These are phyloP conservation scores for Polytrichum formosum DNA, from an alignment of 225 moss, liverwort and hornwort species.

Conservation along the genomic window DNA sequence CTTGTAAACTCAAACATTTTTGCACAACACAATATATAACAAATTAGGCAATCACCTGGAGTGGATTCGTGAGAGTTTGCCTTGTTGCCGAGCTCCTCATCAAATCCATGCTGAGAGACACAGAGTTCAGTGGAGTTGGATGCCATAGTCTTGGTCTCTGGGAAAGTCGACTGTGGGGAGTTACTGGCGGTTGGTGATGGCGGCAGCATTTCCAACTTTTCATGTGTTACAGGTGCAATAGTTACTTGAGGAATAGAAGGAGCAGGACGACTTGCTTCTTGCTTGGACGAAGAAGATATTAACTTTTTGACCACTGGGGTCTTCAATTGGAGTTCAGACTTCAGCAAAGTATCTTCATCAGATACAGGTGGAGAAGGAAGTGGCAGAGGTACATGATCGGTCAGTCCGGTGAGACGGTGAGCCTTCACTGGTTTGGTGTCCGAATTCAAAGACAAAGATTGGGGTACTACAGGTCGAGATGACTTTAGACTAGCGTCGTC, in stretches of 20 bases:
- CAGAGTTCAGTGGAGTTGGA: constrained; percentile 45
- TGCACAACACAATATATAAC: too few relatives aligned
- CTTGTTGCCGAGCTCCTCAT: constrained; percentile 26
- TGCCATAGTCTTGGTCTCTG: constrained; percentile 26
- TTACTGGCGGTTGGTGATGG: constrained; percentile 44
- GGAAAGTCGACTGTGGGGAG: constrained; percentile 21
- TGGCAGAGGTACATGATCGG: constrained; percentile 44
- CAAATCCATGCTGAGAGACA: constrained; percentile 37
- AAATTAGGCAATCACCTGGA: constrained; percentile 21
- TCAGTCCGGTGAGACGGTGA: constrained; percentile 44
- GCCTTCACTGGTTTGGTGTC: constrained; percentile 40
- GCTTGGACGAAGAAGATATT: constrained; percentile 19
- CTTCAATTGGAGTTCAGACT: constrained; percentile 23
- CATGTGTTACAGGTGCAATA: constrained; percentile 23
- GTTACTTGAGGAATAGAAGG: constrained; percentile 26
- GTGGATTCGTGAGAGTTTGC: constrained; percentile 19
- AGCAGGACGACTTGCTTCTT: constrained; percentile 18
- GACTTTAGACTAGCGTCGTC: constrained; percentile 48
- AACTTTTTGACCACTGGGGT: constrained; percentile 26
- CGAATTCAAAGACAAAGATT: constrained; percentile 17
- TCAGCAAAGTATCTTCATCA: constrained; percentile 17
- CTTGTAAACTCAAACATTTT: too few relatives aligned
- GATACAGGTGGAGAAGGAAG: constrained; percentile 55
- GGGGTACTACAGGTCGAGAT: constrained; percentile 23
- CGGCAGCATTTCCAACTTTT: constrained; percentile 26